Percentiles rank a stretch among this genome's conserved stretches.
Conservation (phyloP, 371 early-diverging fungal genomes). For the Basidiobolus meristosporus region DNA sequence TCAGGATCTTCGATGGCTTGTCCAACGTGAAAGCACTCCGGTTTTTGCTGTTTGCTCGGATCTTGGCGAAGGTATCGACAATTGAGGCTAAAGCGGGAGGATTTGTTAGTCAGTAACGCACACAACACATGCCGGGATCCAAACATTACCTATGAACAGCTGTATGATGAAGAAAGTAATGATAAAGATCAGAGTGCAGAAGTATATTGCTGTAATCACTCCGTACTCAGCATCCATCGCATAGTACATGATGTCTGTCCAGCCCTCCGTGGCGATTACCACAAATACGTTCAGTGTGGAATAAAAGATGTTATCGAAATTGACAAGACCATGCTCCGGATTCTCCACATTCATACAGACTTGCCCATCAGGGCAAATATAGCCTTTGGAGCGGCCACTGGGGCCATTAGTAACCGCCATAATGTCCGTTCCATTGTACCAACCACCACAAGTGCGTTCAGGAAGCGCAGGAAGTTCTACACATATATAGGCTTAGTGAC, state of each 20-base stretch:
- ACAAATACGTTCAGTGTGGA: conserved; percentile 1
- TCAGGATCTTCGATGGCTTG: no score
- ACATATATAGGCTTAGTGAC: no score
- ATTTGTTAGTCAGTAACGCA: no score
- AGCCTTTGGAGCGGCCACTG: conserved; percentile 33
- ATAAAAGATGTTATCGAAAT: conserved; percentile 15
- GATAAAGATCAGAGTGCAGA: conserved; percentile 30
- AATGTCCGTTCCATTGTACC: no score
- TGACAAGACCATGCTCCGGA: conserved; percentile 15
- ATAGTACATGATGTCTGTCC: conserved; percentile 47
- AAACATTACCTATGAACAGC: conserved; percentile 29
- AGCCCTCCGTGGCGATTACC: conserved; percentile 13
- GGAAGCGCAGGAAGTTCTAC: no score
- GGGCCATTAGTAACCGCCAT: no score
- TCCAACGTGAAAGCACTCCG: no score
- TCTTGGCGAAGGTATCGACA: no score
- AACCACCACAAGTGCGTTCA: no score
- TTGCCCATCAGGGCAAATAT: conserved; percentile 25
- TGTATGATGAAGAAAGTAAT: conserved; percentile 44
- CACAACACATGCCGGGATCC: no score
- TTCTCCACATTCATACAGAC: conserved; percentile 20
- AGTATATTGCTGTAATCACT: conserved; percentile 11
- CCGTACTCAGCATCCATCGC: conserved; percentile 43
- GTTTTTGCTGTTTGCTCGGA: no score
- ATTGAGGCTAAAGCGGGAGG: no score